Evolutionary conservation across 148 eudicot genomes (phyloP), one percentile per base, ranked within the genome.

Genomic region (Salicornia ramosissima): DNA sequence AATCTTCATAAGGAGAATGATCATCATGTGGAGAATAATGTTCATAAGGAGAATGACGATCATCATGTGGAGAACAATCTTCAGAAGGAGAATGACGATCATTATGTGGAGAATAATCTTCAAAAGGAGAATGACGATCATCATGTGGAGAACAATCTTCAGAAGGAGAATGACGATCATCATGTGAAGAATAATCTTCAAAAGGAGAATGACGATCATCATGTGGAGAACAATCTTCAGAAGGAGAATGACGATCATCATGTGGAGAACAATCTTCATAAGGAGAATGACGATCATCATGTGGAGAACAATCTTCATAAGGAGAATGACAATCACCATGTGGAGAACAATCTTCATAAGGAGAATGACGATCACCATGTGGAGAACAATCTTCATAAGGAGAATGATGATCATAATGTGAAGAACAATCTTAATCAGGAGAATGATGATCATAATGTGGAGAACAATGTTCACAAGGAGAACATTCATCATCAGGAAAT

Each of bases 331-430:
- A 33, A 33, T 34, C 24, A 60, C 14, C 36, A 56, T 34, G 6
- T 56, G 19, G 86, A 52, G 25, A 24, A 24, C 16, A 52, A 52
- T 52, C 6, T n/a, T 52, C 56, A n/a, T 52, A 10, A 12, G 22
- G 56, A 59, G 25, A 16, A 56, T 12, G 13, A 13, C 11, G 19
- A 33, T 34, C 24, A 60, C 14, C 36, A 56, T 34, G 6, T 56
- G 19, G 86, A 76, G 68, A 79, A 79, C 49, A 65, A 71, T 67
- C 49, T 61, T 31, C 69, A 53, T 67, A 45, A 49, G n/a, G 73
- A 68, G 51, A 68, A 61, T 18, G 16, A 54, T n/a, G 19, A 33
- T 34, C 24, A 60, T 26, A 19, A 56, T 34, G 6, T 56, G 19
- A 84, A 52, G 25, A 24, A 24, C 16, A 52, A 52, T 52, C 6